Evolutionary conservation across 2,329 filamentous ascomycete genomes (phyloP), one percentile per base, ranked within the genome.

Genomic region (Paraconiothyrium brasiliense): DNA sequence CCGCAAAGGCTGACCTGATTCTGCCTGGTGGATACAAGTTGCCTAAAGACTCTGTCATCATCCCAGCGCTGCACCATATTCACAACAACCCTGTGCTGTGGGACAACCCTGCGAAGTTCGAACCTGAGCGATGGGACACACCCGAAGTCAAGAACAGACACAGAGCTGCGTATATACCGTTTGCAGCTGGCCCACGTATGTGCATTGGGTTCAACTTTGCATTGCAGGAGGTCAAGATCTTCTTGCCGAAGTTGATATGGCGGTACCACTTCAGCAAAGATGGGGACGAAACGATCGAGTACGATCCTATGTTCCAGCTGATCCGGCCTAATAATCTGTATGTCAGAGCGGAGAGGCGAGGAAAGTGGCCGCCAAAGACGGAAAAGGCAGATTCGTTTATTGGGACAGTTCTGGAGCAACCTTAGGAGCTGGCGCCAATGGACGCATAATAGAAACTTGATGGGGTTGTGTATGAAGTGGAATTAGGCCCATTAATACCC

Each of bases 191-290:
- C 0, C 83, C 80, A 0, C 79, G 88, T 1, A 84, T 83, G 77
- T 90, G 88, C 63, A 86, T 90, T 58, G 88, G 87, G 0, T 89
- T 88, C 81, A 89, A 88, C 74, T 88, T 89, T 72, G 87, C 87
- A 0, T 76, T 89, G 7, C 82, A 84, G 61, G 86, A 90, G 73
- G 80, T 88, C 61, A 89, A 89, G 78, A 80, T 88, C 4, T 83
- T 87, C 67, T 43, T 90, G 64, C 79, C 83, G 1, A 86, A 89
- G 77, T 75, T 90, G 41, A 74, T 89, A 2, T 89, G 83, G 60
- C 80, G 87, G 8, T 89, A 90, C 70, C 78, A 84, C 58, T 89
- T 87, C 61, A 74, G 63, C 10, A 72, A 81, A n/a, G 85, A 83
- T n/a, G 80, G 80, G 4, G 79, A 85, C 4, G 83, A 79, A 1